Conservation (phyloP, 257 asterid species). For the Phtheirospermum japonicum region DNA sequence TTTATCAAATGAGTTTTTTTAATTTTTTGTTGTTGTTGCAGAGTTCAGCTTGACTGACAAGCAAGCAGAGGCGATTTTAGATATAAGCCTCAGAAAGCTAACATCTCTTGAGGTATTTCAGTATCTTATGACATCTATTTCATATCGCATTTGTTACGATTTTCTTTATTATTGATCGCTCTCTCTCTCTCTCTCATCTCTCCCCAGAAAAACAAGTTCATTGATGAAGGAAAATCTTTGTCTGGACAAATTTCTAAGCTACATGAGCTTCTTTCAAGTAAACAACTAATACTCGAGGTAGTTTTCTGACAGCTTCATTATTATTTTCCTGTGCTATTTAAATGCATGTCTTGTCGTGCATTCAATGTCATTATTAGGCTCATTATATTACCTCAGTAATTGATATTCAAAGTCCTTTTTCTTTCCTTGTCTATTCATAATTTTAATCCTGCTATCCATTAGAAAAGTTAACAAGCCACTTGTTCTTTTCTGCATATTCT, state of each 20-base stretch:
- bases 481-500: not conserved
- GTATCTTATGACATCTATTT: slow-evolving; percentile 24
- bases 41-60: slow-evolving; percentile 80
- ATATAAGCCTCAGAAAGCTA: slow-evolving; percentile 90
- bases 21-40: too few relatives aligned
- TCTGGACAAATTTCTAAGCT: slow-evolving; percentile 68
- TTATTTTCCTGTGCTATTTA: slow-evolving; percentile 1
- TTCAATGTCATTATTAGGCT: slow-evolving; percentile 17
- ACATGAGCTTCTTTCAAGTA: slow-evolving; percentile 81
- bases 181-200: slow-evolving; percentile 10
- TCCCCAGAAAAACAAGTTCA: slow-evolving; percentile 72
- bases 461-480: slow-evolving; percentile 16
- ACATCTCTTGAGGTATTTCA: slow-evolving; percentile 79
- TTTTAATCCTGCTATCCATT: slow-evolving; percentile 1
- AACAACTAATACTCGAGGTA: slow-evolving; percentile 76
- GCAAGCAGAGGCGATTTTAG: slow-evolving; percentile 95
- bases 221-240: slow-evolving; percentile 77
- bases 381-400: slow-evolving; percentile 6
- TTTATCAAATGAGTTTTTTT: slow-evolving; percentile 5
- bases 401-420: slow-evolving; percentile 13
- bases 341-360: slow-evolving; percentile 14
- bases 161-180: slow-evolving; percentile 23
- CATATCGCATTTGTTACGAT: not conserved
- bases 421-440: slow-evolving; percentile 3
- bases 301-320: slow-evolving; percentile 21